Evolutionary conservation across 805 yeast species (phyloP).

Genomic region (Saccharomycopsis vini): DNA sequence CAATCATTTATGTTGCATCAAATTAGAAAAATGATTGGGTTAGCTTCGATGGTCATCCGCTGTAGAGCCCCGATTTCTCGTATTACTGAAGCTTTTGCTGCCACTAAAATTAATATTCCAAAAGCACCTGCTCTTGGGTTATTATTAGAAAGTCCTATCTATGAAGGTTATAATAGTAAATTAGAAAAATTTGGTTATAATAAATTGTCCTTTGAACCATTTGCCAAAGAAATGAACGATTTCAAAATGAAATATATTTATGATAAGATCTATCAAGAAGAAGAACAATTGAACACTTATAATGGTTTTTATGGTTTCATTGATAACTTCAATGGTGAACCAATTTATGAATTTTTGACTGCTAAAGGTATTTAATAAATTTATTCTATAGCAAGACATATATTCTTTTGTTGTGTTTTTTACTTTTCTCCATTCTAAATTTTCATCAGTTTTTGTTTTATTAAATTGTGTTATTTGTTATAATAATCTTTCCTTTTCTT

Average conservation of each 20-base stretch:
- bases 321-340: slow-evolving; percentile 67
- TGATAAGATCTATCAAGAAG: slow-evolving; percentile 87
- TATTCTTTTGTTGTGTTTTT: no score
- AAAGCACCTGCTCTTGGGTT: slow-evolving; percentile 96
- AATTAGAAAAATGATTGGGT: slow-evolving; percentile 94
- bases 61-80: slow-evolving; percentile 76
- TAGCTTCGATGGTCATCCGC: slow-evolving; percentile 81
- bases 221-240: slow-evolving; percentile 61
- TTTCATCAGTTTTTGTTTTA: no score
- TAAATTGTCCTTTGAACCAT: slow-evolving; percentile 55
- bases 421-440: no score
- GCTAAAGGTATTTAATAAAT: slow-evolving; percentile 20
- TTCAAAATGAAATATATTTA: slow-evolving; percentile 86
- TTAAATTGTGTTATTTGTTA: no score
- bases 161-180: slow-evolving; percentile 70
- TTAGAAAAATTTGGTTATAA: slow-evolving; percentile 71
- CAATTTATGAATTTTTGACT: slow-evolving; percentile 44
- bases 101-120: slow-evolving; percentile 76
- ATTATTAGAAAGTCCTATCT: slow-evolving; percentile 84
- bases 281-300: slow-evolving; percentile 76
- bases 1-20: slow-evolving; percentile 98
- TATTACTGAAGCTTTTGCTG: slow-evolving; percentile 67
- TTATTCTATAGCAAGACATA: no score
- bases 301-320: slow-evolving; percentile 87
- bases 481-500: no score